Evolutionary conservation across 1,284 basidiomycete genomes (phyloP).

Genomic region (Tylopilus sp.): DNA sequence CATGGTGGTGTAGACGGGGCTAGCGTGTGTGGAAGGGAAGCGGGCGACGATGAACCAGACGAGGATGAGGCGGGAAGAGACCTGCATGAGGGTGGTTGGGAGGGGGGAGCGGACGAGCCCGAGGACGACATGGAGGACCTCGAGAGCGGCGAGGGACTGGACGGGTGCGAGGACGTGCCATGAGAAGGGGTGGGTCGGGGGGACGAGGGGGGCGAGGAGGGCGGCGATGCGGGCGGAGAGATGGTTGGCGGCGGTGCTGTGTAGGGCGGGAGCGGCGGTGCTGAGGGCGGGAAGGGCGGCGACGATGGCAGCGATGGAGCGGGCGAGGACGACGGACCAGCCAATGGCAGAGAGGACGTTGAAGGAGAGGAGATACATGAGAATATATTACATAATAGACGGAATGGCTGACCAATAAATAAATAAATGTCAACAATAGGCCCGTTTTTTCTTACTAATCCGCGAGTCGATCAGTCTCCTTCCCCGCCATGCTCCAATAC

Average conservation of each 20-base stretch:
- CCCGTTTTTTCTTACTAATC: constrained; percentile 36
- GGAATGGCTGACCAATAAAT: constrained; percentile 7
- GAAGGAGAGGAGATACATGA: constrained; percentile 69
- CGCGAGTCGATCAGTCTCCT: constrained; percentile 35
- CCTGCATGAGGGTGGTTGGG: constrained; percentile 81
- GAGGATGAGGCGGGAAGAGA: constrained; percentile 79
- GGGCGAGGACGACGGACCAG: constrained; percentile 68
- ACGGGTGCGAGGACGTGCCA: constrained; percentile 66
- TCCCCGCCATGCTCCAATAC: constrained; percentile 36
- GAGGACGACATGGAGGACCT: constrained; percentile 76
- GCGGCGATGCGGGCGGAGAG: constrained; percentile 28
- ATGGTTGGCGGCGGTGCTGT: constrained; percentile 14
- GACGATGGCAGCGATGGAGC: background rate
- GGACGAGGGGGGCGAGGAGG: constrained; percentile 40
- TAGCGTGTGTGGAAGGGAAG: constrained; percentile 56
- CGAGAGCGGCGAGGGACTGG: constrained; percentile 77
- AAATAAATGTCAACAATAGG: constrained; percentile 26
- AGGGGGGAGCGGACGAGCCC: constrained; percentile 84
- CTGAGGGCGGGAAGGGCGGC: background rate
- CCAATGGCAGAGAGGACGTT: constrained; percentile 69
- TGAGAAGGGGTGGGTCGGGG: constrained; percentile 52
- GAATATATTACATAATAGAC: constrained; percentile 16
- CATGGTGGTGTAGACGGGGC: constrained; percentile 87
- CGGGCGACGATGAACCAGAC: constrained; percentile 71
- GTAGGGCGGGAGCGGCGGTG: background rate